Evolutionary conservation across 768 basidiomycete species (phyloP), one percentile per base, ranked within the genome.

Genomic region (Serendipita vermifera): DNA sequence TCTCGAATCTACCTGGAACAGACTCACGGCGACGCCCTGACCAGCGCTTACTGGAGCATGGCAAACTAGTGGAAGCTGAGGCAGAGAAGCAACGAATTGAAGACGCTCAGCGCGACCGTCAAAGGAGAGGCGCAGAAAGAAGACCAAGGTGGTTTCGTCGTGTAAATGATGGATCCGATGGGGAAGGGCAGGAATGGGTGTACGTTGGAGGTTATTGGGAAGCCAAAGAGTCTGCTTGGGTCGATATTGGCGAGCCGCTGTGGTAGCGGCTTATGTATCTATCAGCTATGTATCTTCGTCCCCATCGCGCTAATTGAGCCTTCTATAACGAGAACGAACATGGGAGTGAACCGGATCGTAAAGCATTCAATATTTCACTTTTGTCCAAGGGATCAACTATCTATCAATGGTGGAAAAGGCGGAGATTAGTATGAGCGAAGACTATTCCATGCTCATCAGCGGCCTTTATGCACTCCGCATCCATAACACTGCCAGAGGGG

Each of bases 351-450:
- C n/a, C n/a, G n/a, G n/a, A n/a, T n/a, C n/a, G n/a, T n/a, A n/a
- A n/a, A n/a, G n/a, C n/a, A n/a, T n/a, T n/a, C n/a, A n/a, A n/a
- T n/a, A n/a, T n/a, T n/a, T n/a, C n/a, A n/a, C n/a, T n/a, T n/a
- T n/a, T n/a, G n/a, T n/a, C n/a, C n/a, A n/a, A n/a, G n/a, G n/a
- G n/a, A n/a, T n/a, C n/a, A n/a, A n/a, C n/a, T n/a, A n/a, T n/a
- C n/a, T n/a, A n/a, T n/a, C n/a, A 92, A 67, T 90, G 89, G 64
- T 94, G 90, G 82, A 97, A 96, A 61, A 97, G 72, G 62, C 93
- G 75, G 64, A 96, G 67, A 41, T 79, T 75, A 3, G 91, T 96
- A 67, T 96, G 92, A 43, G 82, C 83, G 70, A 96, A 98, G 58
- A 93, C 86, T 39, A 97, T 87, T 35, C 73, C 78, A 63, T 87